phyloP scores from a whole-genome alignment of 1,139 yeast species.

The Pneumocystis carinii region DNA sequence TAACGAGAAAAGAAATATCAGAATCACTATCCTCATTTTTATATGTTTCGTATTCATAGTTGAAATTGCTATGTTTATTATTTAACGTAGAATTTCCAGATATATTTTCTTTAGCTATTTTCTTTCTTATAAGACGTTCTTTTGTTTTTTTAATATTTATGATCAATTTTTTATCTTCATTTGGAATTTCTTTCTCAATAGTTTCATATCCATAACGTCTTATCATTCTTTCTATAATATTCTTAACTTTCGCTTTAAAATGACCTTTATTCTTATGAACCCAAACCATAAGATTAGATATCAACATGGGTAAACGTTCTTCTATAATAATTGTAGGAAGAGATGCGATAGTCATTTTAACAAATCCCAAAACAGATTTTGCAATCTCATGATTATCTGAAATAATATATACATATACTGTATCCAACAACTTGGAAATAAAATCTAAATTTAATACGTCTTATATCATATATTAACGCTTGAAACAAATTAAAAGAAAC shows the following conservation, averaged over 20 bases:
- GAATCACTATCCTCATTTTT: neutral
- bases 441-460: conserved; percentile 27
- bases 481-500: conserved; percentile 11
- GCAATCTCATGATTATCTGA: conserved; percentile 88
- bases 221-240: conserved; percentile 75
- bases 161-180: conserved; percentile 66
- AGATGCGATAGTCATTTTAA: conserved; percentile 74
- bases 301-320: conserved; percentile 48
- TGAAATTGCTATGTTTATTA: neutral
- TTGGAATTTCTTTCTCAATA: conserved; percentile 73
- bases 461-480: neutral
- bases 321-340: conserved; percentile 68
- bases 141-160: conserved; percentile 73
- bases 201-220: conserved; percentile 78
- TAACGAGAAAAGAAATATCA: neutral
- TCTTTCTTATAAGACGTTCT: conserved; percentile 60
- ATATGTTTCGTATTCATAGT: neutral
- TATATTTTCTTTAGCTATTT: conserved; percentile 18
- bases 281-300: conserved; percentile 71
- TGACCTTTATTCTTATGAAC: conserved; percentile 93
- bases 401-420: conserved; percentile 78
- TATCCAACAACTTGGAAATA: conserved; percentile 62
- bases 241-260: conserved; percentile 82
- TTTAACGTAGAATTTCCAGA: neutral
- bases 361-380: conserved; percentile 85